Base-by-base conservation (phyloP, 148 eudicot species). In the Rhododendron henanense region DNA sequence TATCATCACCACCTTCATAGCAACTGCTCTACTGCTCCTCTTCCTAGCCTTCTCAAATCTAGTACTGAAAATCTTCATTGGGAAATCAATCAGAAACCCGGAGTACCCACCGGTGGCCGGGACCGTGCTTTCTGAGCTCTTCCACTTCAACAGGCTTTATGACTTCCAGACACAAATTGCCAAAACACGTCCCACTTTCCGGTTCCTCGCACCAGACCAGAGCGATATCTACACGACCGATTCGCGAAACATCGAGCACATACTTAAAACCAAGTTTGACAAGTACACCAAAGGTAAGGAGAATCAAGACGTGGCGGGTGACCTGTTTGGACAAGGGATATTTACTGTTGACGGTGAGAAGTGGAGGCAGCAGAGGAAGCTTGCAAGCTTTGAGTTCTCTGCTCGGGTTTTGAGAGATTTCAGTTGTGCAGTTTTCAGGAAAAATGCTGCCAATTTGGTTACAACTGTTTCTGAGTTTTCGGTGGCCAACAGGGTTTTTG, bases 241-340 rank as follows among this genome's bases (percentile, higher is more conserved):
- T 85, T 83, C 88, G 1, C 21, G 89, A 83, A 96, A 94, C 84
- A 84, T 94, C 35, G 98, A 95, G 79, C 92, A 95, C 84, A 91
- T 96, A 76, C 93, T 96, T 15, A 95, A 92, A 81, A 86, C 93
- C 21, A 92, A 87, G 41, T 96, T 95, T 76, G 88, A 90, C 14
- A 94, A 87, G 47, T 96, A 96, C 79, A 84, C 85, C 0, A 96
- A 94, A 88, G 95, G 98, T 0, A 25, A 84, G 67, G 83, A 88
- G 28, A 88, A 87, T 35, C 81, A 78, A 47, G 94, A 90, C 13
- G 87, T 90, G 13, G 50, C 88, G 10, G 73, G 55, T 2, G 98
- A 93, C 86, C 61, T 96, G 90, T 91, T 96, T 89, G 98, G 98
- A 15, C 79, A 92, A 16, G 98, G 98, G 61, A 96, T 96, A 28